Evolutionary conservation across 2,329 filamentous ascomycete species (phyloP).

Genomic region (Botryosphaeria dothidea): DNA sequence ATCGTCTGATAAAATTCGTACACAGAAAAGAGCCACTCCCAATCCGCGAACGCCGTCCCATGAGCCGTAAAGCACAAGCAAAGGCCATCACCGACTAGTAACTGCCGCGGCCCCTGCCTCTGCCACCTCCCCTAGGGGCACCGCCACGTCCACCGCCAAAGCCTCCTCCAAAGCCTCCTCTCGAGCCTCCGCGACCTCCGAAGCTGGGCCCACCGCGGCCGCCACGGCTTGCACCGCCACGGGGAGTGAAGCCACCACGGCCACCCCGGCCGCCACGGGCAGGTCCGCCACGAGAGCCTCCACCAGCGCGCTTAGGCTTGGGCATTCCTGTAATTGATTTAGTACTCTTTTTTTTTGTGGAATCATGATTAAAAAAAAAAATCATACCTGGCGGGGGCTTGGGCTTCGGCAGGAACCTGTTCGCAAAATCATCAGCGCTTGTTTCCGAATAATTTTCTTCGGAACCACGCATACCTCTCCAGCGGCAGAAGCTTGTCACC

Average conservation of each 20-base stretch:
- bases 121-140: slow-evolving; percentile 25
- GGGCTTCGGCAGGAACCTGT: slow-evolving; percentile 86
- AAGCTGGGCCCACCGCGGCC: slow-evolving; percentile 45
- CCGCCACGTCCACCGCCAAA: slow-evolving; percentile 47
- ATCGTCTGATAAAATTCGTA: slow-evolving; percentile 18
- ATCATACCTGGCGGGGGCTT: slow-evolving; percentile 63
- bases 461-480: slow-evolving; percentile 62
- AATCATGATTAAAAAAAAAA: not conserved
- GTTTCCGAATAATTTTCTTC: not conserved
- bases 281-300: slow-evolving; percentile 51
- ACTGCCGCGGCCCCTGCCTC: slow-evolving; percentile 21
- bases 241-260: slow-evolving; percentile 55
- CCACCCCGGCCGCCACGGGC: slow-evolving; percentile 39
- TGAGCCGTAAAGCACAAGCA: slow-evolving; percentile 22
- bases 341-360: slow-evolving; percentile 18
- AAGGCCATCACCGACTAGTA: slow-evolving; percentile 28
- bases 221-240: slow-evolving; percentile 44
- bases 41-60: slow-evolving; percentile 23
- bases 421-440: slow-evolving; percentile 26
- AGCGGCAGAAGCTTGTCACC: slow-evolving; percentile 92
- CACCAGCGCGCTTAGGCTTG: slow-evolving; percentile 71
- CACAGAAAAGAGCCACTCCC: slow-evolving; percentile 18
- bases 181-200: slow-evolving; percentile 47
- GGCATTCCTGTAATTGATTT: slow-evolving; percentile 55
- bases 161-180: slow-evolving; percentile 45